These are phyloP conservation scores for Hyphopichia pseudoburtonii DNA, from an alignment of 1,139 yeast genomes.

Conservation along the genomic window DNA sequence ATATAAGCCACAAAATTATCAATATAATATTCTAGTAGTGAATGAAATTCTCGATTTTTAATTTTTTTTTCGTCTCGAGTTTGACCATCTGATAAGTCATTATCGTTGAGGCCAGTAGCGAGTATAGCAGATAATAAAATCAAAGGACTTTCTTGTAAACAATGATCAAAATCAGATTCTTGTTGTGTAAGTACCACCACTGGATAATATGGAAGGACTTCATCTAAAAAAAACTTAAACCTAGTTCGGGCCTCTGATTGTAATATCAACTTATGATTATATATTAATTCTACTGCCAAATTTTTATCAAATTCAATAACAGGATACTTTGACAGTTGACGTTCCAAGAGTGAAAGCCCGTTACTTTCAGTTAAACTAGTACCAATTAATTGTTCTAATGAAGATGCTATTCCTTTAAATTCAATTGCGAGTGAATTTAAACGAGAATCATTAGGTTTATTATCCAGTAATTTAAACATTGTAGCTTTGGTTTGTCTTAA, in stretches of 20 bases:
- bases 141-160: slow-evolving; percentile 43
- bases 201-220: slow-evolving; percentile 49
- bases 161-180: slow-evolving; percentile 34
- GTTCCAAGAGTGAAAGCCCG: no score
- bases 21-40: slow-evolving; percentile 42
- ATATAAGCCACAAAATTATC: slow-evolving; percentile 47
- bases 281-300: slow-evolving; percentile 40
- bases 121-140: slow-evolving; percentile 47
- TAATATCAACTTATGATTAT: slow-evolving; percentile 17
- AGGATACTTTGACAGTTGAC: slow-evolving; percentile 28
- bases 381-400: no score
- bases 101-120: slow-evolving; percentile 49
- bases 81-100: slow-evolving; percentile 14
- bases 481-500: slow-evolving; percentile 13
- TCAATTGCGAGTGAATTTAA: slow-evolving; percentile 6
- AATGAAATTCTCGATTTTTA: slow-evolving; percentile 31
- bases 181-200: slow-evolving; percentile 40
- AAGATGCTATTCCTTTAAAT: not conserved
- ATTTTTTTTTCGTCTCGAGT: not conserved
- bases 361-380: no score
- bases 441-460: slow-evolving; percentile 3
- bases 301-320: slow-evolving; percentile 40
- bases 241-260: slow-evolving; percentile 30
- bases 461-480: no score
- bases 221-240: slow-evolving; percentile 33